These are phyloP conservation scores for Mortierella hygrophila DNA, from an alignment of 192 early-diverging fungal genomes.

Conservation along the genomic window DNA sequence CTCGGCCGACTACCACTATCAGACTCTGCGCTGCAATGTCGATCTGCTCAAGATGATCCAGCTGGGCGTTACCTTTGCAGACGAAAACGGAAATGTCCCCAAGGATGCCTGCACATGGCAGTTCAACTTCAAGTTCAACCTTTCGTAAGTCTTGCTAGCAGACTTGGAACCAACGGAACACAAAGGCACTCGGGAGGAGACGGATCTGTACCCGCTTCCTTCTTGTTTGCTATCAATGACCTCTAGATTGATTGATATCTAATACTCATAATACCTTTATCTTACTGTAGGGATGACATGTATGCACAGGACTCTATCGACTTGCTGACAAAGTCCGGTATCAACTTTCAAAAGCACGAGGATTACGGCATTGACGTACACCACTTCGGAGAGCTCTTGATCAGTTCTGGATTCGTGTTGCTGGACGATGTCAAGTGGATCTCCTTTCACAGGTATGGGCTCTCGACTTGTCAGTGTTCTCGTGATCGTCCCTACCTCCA, in stretches of 20 bases:
- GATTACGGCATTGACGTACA: conserved; percentile 96
- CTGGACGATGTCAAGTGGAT: conserved; percentile 97
- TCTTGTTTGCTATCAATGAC: not conserved
- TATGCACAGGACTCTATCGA: conserved; percentile 99
- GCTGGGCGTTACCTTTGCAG: conserved; percentile 94
- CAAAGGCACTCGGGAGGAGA: not conserved
- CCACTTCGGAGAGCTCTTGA: conserved; percentile 97
- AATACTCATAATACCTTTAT: not conserved
- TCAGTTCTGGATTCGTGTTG: conserved; percentile 96
- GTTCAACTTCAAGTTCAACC: conserved; percentile 98
- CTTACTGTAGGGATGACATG: conserved; percentile 87
- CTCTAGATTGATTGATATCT: conserved; percentile 13
- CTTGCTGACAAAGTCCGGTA: conserved; percentile 95
- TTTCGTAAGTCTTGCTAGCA: conserved; percentile 67
- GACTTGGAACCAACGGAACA: not conserved
- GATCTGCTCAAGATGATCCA: conserved; percentile 98
- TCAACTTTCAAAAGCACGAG: conserved; percentile 97
- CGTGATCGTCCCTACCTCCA: not conserved
- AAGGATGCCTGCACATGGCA: conserved; percentile 95
- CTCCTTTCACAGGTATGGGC: conserved; percentile 92
- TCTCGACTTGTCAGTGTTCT: not conserved
- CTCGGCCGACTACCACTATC: conserved; percentile 98
- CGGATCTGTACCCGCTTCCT: not conserved
- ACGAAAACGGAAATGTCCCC: conserved; percentile 88
- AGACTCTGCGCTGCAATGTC: conserved; percentile 97